These are phyloP conservation scores for Sechiopsis laciniata DNA, from an alignment of 306 rosid genomes.

Conservation along the genomic window DNA sequence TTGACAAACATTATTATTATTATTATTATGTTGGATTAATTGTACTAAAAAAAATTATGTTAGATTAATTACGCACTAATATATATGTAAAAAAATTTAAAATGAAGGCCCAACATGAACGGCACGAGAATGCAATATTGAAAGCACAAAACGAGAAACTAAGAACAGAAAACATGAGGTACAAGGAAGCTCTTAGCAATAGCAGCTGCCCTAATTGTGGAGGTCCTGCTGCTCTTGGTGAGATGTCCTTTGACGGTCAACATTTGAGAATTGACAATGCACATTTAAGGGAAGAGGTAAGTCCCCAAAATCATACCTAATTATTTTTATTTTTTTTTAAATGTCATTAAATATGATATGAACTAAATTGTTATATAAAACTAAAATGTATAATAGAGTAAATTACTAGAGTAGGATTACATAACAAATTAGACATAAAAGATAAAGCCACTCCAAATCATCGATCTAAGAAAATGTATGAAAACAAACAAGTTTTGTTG, in stretches of 20 bases:
- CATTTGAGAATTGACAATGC: slow-evolving; percentile 79
- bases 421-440: no score
- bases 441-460: neutral
- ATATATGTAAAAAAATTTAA: slow-evolving; percentile 4
- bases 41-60: no score
- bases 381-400: no score
- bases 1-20: neutral
- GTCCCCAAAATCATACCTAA: neutral
- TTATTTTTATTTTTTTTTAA: no score
- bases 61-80: neutral
- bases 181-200: slow-evolving; percentile 43
- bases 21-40: neutral
- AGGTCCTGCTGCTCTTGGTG: slow-evolving; percentile 49
- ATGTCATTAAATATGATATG: no score
- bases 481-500: neutral
- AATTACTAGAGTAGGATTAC: no score
- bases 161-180: slow-evolving; percentile 50
- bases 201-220: slow-evolving; percentile 60
- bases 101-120: slow-evolving; percentile 57
- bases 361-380: no score
- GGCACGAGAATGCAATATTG: slow-evolving; percentile 58
- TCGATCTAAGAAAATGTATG: neutral
- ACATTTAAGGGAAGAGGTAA: slow-evolving; percentile 55
- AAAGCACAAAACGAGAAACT: slow-evolving; percentile 71
- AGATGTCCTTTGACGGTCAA: slow-evolving; percentile 80